Evolutionary conservation across 345 rosid species (phyloP), one percentile per base, ranked within the genome.

Genomic region (Ricinus communis): DNA sequence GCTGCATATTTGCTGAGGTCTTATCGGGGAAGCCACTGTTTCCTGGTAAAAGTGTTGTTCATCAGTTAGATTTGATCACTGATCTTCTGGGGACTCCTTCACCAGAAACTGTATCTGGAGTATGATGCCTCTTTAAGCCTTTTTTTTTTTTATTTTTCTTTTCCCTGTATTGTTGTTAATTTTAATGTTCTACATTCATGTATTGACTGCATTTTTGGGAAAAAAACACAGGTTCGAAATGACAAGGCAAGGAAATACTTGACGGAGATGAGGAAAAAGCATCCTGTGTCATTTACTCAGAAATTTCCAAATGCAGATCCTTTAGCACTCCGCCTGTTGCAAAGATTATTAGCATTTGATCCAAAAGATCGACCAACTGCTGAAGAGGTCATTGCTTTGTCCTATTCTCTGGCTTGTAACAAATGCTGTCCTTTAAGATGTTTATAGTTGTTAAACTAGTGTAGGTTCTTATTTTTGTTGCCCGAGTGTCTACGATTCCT

Each of bases 1-100:
- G 99, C 58, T 96, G 99, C 91, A 96, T 96, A 68, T 91, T 96
- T 74, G 99, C 99, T 8, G 99, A 96, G 84, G 88, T 96, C 3
- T 86, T 96, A 85, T 83, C 82, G 9, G 97, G 99, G 85, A 96
- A 96, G 84, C 99, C 99, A 40, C 76, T 96, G 82, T 93, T 93
- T 84, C 98, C 99, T 22, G 99, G 99, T 62, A 96, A 93, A 85
- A 96, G 97, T 74, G 96, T 93, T 12, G 96, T 86, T 67, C 98
- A 96, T 83, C 98, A 96, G 80, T 79, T 96, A 75, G 99, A 96
- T 76, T 74, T 96, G 85, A 96, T 96, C 62, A 96, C 99, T 5
- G 91, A 93, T 82, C 96, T 96, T 75, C 96, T 96, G 65, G 99
- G 99, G 62, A 93, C 93, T 61, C 99, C 98, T 62, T 76, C 94